phyloP scores from a whole-genome alignment of 441 rosid genomes.

The Jatropha podagrica region DNA sequence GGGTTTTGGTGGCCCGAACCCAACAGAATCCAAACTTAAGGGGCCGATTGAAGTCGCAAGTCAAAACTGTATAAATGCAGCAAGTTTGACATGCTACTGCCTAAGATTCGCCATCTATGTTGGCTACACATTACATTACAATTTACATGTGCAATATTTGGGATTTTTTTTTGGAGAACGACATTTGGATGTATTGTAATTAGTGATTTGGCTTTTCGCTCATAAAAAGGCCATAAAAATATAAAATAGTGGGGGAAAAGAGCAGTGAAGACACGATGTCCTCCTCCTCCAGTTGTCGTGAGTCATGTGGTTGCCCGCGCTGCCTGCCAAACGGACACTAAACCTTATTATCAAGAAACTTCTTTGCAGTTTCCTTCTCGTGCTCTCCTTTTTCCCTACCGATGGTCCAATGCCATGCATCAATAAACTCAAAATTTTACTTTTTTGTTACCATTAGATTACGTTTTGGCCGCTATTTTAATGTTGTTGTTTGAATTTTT shows the following conservation, averaged over 20 bases:
- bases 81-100: too few relatives aligned
- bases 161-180: not conserved
- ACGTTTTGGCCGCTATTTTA: too few relatives aligned
- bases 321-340: not conserved
- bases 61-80: too few relatives aligned
- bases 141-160: too few relatives aligned
- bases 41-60: too few relatives aligned
- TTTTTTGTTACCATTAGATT: not conserved
- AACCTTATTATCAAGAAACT: not conserved
- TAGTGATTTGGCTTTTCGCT: not conserved
- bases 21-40: too few relatives aligned
- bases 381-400: not conserved
- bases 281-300: not conserved
- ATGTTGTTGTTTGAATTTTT: too few relatives aligned
- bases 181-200: not conserved
- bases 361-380: conserved; percentile 2
- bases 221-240: not conserved
- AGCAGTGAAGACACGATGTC: not conserved
- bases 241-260: not conserved
- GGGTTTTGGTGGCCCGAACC: too few relatives aligned
- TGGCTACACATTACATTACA: too few relatives aligned
- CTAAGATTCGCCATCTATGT: not conserved
- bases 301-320: not conserved
- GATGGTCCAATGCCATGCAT: not conserved
- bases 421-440: not conserved